Conservation (phyloP, 1,284 basidiomycete species). For the Leccinum griseonigrum region DNA sequence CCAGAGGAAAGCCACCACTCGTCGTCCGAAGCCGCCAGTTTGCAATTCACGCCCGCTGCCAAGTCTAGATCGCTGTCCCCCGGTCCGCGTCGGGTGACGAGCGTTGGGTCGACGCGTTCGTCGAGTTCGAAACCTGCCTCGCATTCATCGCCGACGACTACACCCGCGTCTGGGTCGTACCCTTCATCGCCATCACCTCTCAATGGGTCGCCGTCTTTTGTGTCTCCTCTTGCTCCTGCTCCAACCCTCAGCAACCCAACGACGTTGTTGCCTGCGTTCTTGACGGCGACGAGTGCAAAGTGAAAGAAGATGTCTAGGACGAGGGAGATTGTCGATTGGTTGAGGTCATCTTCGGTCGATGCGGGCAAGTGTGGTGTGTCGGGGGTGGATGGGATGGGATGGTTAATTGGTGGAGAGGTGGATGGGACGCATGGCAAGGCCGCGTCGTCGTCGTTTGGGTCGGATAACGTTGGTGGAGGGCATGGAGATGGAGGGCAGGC, state of each 20-base stretch:
- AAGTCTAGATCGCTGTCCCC: constrained; percentile 23
- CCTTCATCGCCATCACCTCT: constrained; percentile 13
- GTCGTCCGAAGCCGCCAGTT: neutral
- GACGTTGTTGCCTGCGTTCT: constrained; percentile 23
- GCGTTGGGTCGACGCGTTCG: neutral
- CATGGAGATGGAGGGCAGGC: constrained; percentile 1
- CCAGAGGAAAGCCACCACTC: neutral
- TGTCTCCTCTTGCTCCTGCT: neutral
- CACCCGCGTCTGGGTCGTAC: constrained; percentile 11
- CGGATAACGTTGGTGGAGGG: constrained; percentile 7
- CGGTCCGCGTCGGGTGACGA: constrained; percentile 1
- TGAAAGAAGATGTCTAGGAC: constrained; percentile 29
- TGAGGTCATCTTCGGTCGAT: constrained; percentile 28
- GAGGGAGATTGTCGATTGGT: constrained; percentile 28
- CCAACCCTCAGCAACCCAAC: constrained; percentile 6
- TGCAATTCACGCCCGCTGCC: constrained; percentile 1
- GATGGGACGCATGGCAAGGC: constrained; percentile 5
- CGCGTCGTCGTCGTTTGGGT: neutral
- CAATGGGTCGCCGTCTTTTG: neutral
- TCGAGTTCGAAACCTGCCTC: too few species aligned
- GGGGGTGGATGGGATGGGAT: constrained; percentile 12
- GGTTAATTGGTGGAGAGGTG: constrained; percentile 18
- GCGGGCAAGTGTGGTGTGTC: constrained; percentile 11
- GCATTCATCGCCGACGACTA: neutral
- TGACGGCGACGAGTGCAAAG: constrained; percentile 21